Base-by-base conservation (phyloP, 139 green algal genomes). In the Deuterostichococcus epilithicus region DNA sequence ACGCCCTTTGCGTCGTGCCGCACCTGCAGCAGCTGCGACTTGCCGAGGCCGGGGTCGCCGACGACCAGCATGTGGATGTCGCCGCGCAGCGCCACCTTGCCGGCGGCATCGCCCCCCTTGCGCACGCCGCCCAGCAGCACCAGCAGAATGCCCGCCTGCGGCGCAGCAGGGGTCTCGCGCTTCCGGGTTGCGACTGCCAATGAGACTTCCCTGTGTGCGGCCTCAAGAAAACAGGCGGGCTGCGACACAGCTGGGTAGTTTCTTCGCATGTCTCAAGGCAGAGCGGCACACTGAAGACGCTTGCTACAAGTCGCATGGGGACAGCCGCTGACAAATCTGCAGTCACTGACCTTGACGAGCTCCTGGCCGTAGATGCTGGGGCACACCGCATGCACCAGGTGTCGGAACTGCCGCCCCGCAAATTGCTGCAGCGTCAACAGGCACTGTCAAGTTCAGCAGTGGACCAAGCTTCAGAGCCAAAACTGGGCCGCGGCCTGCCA, bases 281-380 rank as follows among this genome's bases (percentile, higher is more conserved):
- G n/a, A n/a, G n/a, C n/a, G n/a, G n/a, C n/a, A n/a, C n/a, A n/a
- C n/a, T n/a, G n/a, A n/a, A n/a, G n/a, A n/a, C n/a, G n/a, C n/a
- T n/a, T n/a, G n/a, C n/a, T n/a, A n/a, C n/a, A n/a, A n/a, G n/a
- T n/a, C n/a, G n/a, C n/a, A n/a, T n/a, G n/a, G n/a, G n/a, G n/a
- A n/a, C n/a, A n/a, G n/a, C n/a, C n/a, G n/a, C n/a, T n/a, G n/a
- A n/a, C n/a, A n/a, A n/a, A n/a, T n/a, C n/a, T n/a, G n/a, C n/a
- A 2, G 23, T 28, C 65, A 38, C 68, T 20, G 26, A 65, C 70
- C 86, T 99, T 98, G 73, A 97, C 91, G 20, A 96, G 66, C 78
- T 97, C 91, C 37, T 97, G 80, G 59, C 95, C 94, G 67, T 89
- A 96, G 72, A 98, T 98, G 69, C 78, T 77, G 34, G 95, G 95